Conservation (phyloP, 345 rosid genomes). For the Kernera saxatilis region DNA sequence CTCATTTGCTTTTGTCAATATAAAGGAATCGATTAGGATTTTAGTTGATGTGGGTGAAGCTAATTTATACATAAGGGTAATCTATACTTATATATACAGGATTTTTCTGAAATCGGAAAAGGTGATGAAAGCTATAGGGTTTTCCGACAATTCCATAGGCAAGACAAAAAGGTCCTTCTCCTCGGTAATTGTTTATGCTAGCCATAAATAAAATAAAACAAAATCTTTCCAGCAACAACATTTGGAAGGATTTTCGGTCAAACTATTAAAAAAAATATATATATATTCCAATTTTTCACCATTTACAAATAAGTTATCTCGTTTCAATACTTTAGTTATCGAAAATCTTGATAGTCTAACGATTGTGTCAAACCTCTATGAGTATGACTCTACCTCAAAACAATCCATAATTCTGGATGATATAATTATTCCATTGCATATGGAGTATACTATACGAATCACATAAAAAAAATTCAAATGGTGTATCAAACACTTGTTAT, state of each 20-base stretch:
- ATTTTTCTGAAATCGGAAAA: not conserved
- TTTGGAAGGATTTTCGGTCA: slow-evolving; percentile 4
- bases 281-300: not conserved
- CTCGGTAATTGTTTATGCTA: slow-evolving; percentile 20
- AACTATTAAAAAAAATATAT: not conserved
- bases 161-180: slow-evolving; percentile 29
- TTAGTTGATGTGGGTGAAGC: not conserved
- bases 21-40: not conserved
- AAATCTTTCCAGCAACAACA: not conserved
- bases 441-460: not conserved
- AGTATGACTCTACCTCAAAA: not conserved
- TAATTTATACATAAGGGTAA: not conserved
- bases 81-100: not conserved
- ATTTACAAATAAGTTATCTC: not conserved
- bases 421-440: not conserved
- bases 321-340: not conserved
- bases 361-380: not conserved
- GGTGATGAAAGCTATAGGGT: slow-evolving; percentile 31
- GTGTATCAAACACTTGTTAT: not conserved
- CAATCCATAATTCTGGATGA: not conserved
- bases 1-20: not conserved
- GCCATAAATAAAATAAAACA: not conserved
- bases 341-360: not conserved
- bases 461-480: no score
- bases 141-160: slow-evolving; percentile 34